Evolutionary conservation across 805 yeast species (phyloP), one percentile per base, ranked within the genome.

Genomic region (Zygotorulaspora sp.): DNA sequence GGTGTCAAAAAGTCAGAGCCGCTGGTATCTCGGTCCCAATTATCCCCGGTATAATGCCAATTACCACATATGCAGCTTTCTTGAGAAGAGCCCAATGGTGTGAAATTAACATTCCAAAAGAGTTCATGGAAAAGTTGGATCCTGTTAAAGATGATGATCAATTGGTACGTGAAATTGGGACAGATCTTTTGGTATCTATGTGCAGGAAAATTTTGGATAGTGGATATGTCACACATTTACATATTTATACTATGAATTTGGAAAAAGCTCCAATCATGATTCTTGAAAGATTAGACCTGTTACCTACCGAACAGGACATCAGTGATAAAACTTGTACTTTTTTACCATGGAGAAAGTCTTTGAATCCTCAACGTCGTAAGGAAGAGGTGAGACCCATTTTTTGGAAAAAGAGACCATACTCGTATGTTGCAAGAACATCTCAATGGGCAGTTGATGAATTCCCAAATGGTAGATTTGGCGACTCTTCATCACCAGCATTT

Each of bases 401-500:
- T 63, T 90, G 97, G 97, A 83, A 86, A 59, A 83, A 87, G 62
- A 78, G 97, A 68, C 89, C 89, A 54, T 83, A 83, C 62, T 80
- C 95, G 11, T 90, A 90, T 60, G 78, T 87, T 44, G 75, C 87
- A 32, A 75, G 97, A 62, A 90, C 97, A 6, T 78, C 92, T 17
- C 81, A 83, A 40, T 92, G 98, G 62, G 52, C 59, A 2, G 58
- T 45, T 88, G 98, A 92, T 65, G 98, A 92, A 62, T 92, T 90
- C 57, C 98, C 98, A 35, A 92, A 90, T 62, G 98, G 98, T 44
- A 74, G 98, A 67, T 92, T 96, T 89, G 98, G 98, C 54, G 97
- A 92, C 61, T 85, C 97, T 3, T 72, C 95, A 43, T 92, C 97
- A 29, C 98, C 98, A 4, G 97, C 97, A 2, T 89, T 83, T 65